Evolutionary conservation across 108 stramenopile species (phyloP), one percentile per base, ranked within the genome.

Genomic region (Nitzschia inconspicua): DNA sequence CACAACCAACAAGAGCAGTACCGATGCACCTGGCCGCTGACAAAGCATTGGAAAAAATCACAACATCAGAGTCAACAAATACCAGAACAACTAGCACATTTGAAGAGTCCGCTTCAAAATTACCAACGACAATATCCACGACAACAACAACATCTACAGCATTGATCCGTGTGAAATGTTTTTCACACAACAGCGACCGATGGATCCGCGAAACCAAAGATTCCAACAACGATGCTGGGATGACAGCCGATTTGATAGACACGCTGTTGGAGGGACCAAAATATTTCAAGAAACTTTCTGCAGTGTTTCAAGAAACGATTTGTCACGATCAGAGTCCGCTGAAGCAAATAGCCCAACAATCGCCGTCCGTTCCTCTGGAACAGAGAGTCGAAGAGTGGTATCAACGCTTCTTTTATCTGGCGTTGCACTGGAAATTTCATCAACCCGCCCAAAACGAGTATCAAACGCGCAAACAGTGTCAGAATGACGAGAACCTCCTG

Each of bases 361-460:
- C 10, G 2, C 3, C 44, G 1, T n/a, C 16, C 27, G 48, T 29
- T 24, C 26, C 14, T 26, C 36, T 37, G 10, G 22, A 16, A 3
- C 29, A 26, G 19, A 29, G 28, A 2, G 25, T 27, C 16, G 48
- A 49, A 9, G 10, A 49, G 16, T 49, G 48, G 48, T 49, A 49
- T 9, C 48, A 49, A 7, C 48, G 48, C 16, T 49, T 49, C 48
- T 27, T 49, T 29, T 49, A 26, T 29, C 48, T 49, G 14, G 48
- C 48, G 14, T 23, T 49, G 2, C 48, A 49, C 10, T 49, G 48
- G 48, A 49, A 28, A 29, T 49, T 49, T 28, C 48, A 49, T 49
- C 22, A 23, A 2, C 48, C 48, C 5, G 48, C 48, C 11, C 16
- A 29, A 10, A 14, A 49, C 4, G 48, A 49, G 16, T 49, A 49